Evolutionary conservation across 345 rosid species (phyloP), one percentile per base, ranked within the genome.

Genomic region (Pistacia integerrima): DNA sequence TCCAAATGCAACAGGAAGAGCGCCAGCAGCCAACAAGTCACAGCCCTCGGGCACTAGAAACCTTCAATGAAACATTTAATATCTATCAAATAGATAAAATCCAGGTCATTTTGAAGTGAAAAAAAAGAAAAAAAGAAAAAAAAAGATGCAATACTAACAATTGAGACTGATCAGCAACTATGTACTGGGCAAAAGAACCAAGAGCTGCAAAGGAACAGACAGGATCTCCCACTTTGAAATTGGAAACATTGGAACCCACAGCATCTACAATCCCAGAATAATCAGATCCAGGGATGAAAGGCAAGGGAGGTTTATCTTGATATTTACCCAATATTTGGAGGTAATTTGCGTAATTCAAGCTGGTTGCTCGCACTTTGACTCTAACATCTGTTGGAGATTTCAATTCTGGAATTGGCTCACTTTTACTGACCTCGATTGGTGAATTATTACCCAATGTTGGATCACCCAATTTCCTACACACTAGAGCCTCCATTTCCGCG

Each of bases 301-400:
- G 98, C 11, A 96, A 83, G 0, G 90, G 83, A 52, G 87, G 88
- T 81, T 91, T 93, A 85, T 96, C 97, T 74, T 93, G 98, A 82
- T 92, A 93, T 65, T 92, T 91, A 35, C 99, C 98, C 64, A 88
- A 78, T 17, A 96, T 85, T 85, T 96, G 98, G 76, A 96, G 89
- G 87, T 92, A 96, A 80, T 96, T 93, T 55, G 97, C 97, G 81
- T 80, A 93, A 86, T 93, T 96, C 90, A 96, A 83, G 95, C 99
- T 96, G 62, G 98, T 92, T 11, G 99, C 99, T 68, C 77, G 90
- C 48, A 96, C 94, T 36, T 87, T 87, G 55, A 96, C 90, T 64
- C 98, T 88, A 68, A 93, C 97, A 0, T 91, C 82, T 0, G 89
- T 90, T 13, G 90, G 87, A 11, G 86, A 86, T 2, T 70, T 78